Conservation (phyloP, 805 yeast genomes). For the Lachancea kluyveri region DNA sequence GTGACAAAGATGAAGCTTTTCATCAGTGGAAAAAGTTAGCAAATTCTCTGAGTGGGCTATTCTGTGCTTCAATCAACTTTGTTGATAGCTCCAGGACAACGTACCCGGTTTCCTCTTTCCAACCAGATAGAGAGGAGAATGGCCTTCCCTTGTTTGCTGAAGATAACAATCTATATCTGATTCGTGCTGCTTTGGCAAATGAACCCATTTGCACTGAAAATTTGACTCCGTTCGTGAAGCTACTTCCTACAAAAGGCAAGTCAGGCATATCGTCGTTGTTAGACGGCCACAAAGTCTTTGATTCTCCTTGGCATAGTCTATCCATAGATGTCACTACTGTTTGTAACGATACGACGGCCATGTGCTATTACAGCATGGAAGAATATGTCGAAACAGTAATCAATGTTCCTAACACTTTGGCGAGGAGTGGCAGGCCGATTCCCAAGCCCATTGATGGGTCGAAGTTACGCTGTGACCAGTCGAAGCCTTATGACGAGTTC, state of each 20-base stretch:
- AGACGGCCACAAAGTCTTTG: conserved; percentile 87
- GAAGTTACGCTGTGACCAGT: conserved; percentile 64
- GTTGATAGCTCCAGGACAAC: conserved; percentile 77
- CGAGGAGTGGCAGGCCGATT: conserved; percentile 58
- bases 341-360: conserved; percentile 33
- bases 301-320: conserved; percentile 91
- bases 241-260: conserved; percentile 87
- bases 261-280: conserved; percentile 80
- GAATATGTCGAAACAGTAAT: conserved; percentile 68
- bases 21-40: conserved; percentile 65
- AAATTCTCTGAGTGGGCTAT: conserved; percentile 78
- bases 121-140: conserved; percentile 17
- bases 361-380: conserved; percentile 48
- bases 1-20: conserved; percentile 46
- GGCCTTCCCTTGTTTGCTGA: conserved; percentile 25
- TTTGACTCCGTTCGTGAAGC: conserved; percentile 84
- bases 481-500: conserved; percentile 53
- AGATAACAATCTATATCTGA: conserved; percentile 41
- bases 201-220: conserved; percentile 97
- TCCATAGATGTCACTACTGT: conserved; percentile 68
- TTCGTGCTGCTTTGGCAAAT: conserved; percentile 85
- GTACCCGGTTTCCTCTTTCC: conserved; percentile 42
- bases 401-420: conserved; percentile 61
- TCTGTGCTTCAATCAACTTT: conserved; percentile 91
- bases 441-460: conserved; percentile 75